phyloP scores from a whole-genome alignment of 345 rosid genomes.

The Viola odorata region DNA sequence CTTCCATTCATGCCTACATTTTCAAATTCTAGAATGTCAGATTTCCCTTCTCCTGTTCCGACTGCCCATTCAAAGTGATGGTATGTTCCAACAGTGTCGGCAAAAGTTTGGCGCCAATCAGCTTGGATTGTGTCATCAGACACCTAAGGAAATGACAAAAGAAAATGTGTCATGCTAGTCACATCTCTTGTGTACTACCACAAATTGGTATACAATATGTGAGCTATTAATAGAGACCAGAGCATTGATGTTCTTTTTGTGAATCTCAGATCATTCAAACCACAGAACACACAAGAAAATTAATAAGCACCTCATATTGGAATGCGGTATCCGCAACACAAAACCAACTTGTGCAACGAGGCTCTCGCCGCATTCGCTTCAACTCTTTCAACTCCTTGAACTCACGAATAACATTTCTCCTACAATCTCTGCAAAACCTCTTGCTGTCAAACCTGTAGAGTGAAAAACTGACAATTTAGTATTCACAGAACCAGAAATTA shows the following conservation, averaged over 20 bases:
- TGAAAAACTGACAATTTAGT: slow-evolving; percentile 4
- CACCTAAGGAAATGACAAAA: slow-evolving; percentile 47
- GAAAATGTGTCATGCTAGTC: slow-evolving; percentile 6
- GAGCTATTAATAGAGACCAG: slow-evolving; percentile 6
- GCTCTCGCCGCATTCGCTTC: slow-evolving; percentile 78
- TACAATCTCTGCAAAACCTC: slow-evolving; percentile 96
- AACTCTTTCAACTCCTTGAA: slow-evolving; percentile 94
- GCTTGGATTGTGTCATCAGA: slow-evolving; percentile 64
- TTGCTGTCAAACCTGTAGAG: slow-evolving; percentile 84
- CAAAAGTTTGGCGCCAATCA: slow-evolving; percentile 77
- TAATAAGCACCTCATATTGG: slow-evolving; percentile 64
- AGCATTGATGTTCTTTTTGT: background rate
- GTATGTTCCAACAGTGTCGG: slow-evolving; percentile 64
- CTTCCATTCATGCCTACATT: slow-evolving; percentile 63
- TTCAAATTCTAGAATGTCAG: slow-evolving; percentile 82
- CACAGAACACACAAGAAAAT: slow-evolving; percentile 4
- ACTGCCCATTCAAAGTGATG: slow-evolving; percentile 96
- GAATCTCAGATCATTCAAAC: background rate
- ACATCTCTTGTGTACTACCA: background rate
- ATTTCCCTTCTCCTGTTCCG: slow-evolving; percentile 84
- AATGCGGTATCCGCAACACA: slow-evolving; percentile 85
- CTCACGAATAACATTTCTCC: slow-evolving; percentile 87
- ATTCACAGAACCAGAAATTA: background rate
- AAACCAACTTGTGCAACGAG: slow-evolving; percentile 84
- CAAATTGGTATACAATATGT: background rate